A percentile compares a stretch with the other conserved stretches of the same genome.
Evolutionary conservation across 73 alveolate genomes (phyloP).

Genomic region (Durusdinium trenchii): DNA sequence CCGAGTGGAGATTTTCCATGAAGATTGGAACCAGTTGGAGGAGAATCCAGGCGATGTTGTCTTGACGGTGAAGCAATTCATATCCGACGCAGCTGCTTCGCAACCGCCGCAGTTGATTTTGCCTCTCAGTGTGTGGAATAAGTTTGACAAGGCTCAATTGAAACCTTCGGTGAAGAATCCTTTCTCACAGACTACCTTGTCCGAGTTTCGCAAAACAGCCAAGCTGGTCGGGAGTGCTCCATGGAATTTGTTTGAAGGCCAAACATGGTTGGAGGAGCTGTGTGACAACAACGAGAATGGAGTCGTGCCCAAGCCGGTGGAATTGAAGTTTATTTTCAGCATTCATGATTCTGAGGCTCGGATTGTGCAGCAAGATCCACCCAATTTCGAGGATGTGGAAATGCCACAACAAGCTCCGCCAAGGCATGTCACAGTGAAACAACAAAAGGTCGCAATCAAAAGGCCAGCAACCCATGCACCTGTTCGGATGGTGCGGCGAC

Average conservation of each 20-base stretch:
- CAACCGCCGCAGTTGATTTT: neutral
- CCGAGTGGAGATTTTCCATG: neutral
- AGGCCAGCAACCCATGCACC: no score
- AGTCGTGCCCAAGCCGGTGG: neutral
- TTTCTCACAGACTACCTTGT: neutral
- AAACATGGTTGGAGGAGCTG: neutral
- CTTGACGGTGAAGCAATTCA: neutral
- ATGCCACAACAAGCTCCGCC: neutral
- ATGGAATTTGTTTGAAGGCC: neutral
- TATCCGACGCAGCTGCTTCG: neutral
- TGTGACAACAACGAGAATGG: neutral
- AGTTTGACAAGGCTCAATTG: neutral
- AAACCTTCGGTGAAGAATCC: neutral
- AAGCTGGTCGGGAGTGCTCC: neutral
- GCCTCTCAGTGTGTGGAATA: neutral
- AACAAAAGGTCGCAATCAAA: no score
- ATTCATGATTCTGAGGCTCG: neutral
- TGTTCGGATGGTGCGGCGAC: no score
- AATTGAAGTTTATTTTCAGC: neutral
- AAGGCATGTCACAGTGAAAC: neutral
- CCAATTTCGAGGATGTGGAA: neutral
- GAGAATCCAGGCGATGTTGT: neutral
- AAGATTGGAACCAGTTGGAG: neutral
- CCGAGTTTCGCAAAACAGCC: neutral
- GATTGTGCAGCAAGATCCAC: neutral